Evolutionary conservation across 2,329 filamentous ascomycete genomes (phyloP).

Genomic region (Alternaria tenuissima): DNA sequence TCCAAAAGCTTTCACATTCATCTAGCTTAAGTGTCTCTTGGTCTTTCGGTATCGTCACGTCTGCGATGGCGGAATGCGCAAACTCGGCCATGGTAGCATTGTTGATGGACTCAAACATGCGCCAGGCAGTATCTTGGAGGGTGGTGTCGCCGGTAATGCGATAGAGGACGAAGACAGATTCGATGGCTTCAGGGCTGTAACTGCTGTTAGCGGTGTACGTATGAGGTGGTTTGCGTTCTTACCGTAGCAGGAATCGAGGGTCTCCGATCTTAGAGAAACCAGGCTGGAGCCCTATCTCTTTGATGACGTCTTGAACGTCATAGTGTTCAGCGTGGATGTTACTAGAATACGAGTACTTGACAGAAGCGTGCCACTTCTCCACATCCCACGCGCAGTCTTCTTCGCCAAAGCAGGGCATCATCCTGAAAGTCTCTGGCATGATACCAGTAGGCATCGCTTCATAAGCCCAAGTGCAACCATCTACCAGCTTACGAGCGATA

Average conservation of each 20-base stretch:
- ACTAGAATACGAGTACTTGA: conserved; percentile 32
- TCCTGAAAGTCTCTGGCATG: conserved; percentile 61
- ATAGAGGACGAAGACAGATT: conserved; percentile 89
- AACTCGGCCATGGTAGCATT: conserved; percentile 70
- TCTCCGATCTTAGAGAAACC: conserved; percentile 52
- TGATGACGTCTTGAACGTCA: conserved; percentile 43
- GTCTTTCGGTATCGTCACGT: conserved; percentile 61
- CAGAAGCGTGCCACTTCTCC: conserved; percentile 53
- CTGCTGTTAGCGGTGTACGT: neutral
- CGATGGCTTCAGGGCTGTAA: conserved; percentile 80
- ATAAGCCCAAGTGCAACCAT: conserved; percentile 66
- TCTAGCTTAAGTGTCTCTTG: conserved; percentile 41
- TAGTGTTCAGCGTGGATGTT: conserved; percentile 17
- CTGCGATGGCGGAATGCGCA: conserved; percentile 74
- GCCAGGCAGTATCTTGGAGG: conserved; percentile 85
- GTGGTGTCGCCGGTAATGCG: conserved; percentile 80
- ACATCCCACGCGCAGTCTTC: conserved; percentile 55
- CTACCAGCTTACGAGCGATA: conserved; percentile 59
- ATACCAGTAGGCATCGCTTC: conserved; percentile 59
- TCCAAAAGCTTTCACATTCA: conserved; percentile 77
- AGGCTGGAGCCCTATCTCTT: conserved; percentile 51
- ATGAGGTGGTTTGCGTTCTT: conserved; percentile 7
- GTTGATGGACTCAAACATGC: conserved; percentile 79
- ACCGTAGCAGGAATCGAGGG: conserved; percentile 54
- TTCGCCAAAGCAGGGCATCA: conserved; percentile 54